Conservation (phyloP, 225 moss, liverwort and hornwort genomes). For the Takakia lepidozioides region DNA sequence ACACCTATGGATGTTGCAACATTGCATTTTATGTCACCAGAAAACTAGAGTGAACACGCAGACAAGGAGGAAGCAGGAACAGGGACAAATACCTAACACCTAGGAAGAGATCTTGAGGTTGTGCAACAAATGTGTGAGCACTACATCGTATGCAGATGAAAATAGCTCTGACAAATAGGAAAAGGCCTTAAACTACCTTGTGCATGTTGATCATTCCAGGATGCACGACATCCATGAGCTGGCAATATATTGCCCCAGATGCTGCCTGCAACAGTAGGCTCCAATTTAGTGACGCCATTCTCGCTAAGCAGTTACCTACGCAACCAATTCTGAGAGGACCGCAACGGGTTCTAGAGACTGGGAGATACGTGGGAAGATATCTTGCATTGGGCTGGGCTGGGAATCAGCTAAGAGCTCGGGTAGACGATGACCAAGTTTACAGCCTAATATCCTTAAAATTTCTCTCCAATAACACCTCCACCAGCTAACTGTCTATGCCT, state of each 20-base stretch:
- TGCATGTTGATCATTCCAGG: conserved; percentile 95
- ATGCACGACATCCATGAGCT: conserved; percentile 92
- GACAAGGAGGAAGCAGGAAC: no score
- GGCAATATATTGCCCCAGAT: conserved; percentile 91
- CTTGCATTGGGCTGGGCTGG: not conserved
- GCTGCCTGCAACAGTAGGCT: conserved; percentile 53
- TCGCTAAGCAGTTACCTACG: not conserved
- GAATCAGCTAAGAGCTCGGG: not conserved
- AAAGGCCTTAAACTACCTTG: no score
- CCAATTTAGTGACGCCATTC: not conserved
- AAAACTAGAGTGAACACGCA: no score
- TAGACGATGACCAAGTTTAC: not conserved
- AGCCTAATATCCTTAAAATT: not conserved
- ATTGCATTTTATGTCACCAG: no score
- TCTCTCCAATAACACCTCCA: no score
- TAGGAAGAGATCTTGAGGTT: no score
- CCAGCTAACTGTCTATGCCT: no score
- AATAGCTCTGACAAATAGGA: no score
- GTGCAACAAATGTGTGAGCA: no score
- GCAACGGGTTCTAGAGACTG: not conserved
- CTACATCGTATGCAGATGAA: no score
- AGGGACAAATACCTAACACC: no score
- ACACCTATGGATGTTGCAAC: no score
- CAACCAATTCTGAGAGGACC: not conserved
- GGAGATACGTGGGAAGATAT: not conserved